Conservation (phyloP, 2,329 filamentous ascomycete species). For the Colletotrichum ledebouriae region DNA sequence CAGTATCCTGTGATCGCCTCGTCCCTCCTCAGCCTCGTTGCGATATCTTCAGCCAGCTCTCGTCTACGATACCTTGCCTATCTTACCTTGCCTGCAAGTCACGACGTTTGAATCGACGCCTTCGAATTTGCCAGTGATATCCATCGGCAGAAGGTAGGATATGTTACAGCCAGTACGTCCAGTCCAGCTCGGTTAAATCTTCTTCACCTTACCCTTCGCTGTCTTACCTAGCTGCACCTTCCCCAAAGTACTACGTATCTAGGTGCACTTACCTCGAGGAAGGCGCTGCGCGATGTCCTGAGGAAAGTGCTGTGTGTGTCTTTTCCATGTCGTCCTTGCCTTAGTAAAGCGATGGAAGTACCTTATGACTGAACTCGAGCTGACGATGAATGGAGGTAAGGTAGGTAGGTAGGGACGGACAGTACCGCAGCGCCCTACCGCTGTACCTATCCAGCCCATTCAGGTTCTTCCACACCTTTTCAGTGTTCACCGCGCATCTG, state of each 20-base stretch:
- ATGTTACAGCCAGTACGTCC: not conserved
- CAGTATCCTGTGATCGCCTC: too few relatives aligned
- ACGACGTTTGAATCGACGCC: not conserved
- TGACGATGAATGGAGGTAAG: not conserved
- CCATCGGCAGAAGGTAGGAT: too few relatives aligned
- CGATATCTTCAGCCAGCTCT: not conserved
- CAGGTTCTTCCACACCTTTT: constrained; percentile 4
- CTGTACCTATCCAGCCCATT: too few relatives aligned
- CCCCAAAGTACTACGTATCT: too few relatives aligned
- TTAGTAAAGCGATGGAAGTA: not conserved
- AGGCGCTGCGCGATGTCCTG: too few relatives aligned
- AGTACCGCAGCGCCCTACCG: not conserved
- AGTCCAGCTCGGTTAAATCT: not conserved
- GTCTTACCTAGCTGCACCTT: constrained; percentile 3
- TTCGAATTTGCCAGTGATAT: not conserved
- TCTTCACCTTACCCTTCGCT: constrained; percentile 6
- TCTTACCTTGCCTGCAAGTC: constrained; percentile 1
- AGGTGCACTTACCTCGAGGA: too few relatives aligned
- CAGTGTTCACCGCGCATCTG: constrained; percentile 16
- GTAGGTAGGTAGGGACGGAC: not conserved
- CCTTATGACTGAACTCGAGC: not conserved
- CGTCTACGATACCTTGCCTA: not conserved
- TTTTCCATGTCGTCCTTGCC: too few relatives aligned
- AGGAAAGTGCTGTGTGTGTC: too few relatives aligned
- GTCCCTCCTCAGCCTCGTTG: too few relatives aligned